A percentile compares a stretch with the other conserved stretches of the same genome.
These are phyloP conservation scores for Serendipita sp. DNA, from an alignment of 768 basidiomycete species.

Conservation along the genomic window DNA sequence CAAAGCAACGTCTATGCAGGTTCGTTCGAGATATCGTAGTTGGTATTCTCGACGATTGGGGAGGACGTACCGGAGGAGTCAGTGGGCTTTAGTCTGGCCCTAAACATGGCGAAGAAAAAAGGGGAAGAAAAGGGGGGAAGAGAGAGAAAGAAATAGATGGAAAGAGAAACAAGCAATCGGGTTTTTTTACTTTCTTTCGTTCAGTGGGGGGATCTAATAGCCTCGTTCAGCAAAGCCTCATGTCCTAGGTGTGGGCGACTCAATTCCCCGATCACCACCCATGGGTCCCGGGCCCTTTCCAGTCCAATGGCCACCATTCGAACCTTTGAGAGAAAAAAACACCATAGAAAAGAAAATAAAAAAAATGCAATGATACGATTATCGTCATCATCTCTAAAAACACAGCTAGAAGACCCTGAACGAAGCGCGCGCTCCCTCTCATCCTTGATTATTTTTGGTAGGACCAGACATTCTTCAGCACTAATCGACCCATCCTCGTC, in stretches of 20 bases:
- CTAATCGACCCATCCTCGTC: slow-evolving; percentile 28
- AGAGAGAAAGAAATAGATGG: not conserved
- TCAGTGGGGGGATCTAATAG: too few species aligned
- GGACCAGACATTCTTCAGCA: slow-evolving; percentile 92
- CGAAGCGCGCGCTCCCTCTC: slow-evolving; percentile 21
- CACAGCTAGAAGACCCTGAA: not conserved
- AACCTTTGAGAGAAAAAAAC: too few species aligned
- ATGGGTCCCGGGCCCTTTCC: too few species aligned
- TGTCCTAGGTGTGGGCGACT: not conserved
- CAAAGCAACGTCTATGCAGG: not conserved
- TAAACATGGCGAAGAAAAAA: slow-evolving; percentile 1
- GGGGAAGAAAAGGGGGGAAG: not conserved
- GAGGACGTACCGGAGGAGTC: not conserved
- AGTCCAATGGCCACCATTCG: too few species aligned
- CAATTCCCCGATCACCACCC: too few species aligned
- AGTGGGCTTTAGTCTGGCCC: not conserved
- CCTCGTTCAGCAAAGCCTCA: not conserved
- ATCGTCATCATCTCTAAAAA: not conserved
- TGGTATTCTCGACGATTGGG: not conserved
- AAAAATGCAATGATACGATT: not conserved
- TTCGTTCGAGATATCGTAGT: too few species aligned
- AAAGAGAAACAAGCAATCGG: not conserved
- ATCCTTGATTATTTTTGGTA: slow-evolving; percentile 97
- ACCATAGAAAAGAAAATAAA: not conserved
- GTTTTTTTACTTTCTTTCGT: too few species aligned